These are phyloP conservation scores for Tuber calosporum DNA, from an alignment of 495 filamentous ascomycete genomes.

Conservation along the genomic window DNA sequence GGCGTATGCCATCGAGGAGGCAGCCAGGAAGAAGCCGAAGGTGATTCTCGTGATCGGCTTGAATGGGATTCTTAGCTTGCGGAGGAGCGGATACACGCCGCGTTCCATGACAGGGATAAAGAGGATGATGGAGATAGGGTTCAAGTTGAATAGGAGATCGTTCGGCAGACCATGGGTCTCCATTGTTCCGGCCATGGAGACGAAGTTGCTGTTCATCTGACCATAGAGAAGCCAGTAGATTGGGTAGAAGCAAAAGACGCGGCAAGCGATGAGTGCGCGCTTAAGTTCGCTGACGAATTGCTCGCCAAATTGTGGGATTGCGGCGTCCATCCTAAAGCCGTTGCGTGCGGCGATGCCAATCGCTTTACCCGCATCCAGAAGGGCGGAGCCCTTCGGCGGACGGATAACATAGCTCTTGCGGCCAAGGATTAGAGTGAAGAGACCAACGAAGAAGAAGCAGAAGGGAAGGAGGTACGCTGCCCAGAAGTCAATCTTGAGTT, in stretches of 20 bases:
- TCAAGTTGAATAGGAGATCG: constrained; percentile 46
- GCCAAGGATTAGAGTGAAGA: constrained; percentile 42
- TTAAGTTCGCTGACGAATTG: constrained; percentile 54
- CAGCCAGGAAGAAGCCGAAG: constrained; percentile 46
- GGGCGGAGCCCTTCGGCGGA: constrained; percentile 45
- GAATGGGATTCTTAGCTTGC: constrained; percentile 44
- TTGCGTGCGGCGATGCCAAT: constrained; percentile 50
- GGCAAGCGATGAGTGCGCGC: constrained; percentile 54
- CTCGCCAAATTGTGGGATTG: constrained; percentile 56
- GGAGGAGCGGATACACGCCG: constrained; percentile 47
- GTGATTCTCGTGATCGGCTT: constrained; percentile 51
- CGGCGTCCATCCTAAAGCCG: constrained; percentile 56
- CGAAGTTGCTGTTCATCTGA: constrained; percentile 49
- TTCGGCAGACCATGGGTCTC: constrained; percentile 48
- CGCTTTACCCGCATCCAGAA: constrained; percentile 47
- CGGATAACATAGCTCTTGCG: constrained; percentile 43
- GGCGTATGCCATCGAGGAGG: constrained; percentile 49
- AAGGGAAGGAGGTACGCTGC: constrained; percentile 48
- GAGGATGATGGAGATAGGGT: constrained; percentile 46
- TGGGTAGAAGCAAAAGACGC: constrained; percentile 57
- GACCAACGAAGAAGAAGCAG: constrained; percentile 49
- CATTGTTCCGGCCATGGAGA: constrained; percentile 54
- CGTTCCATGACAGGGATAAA: constrained; percentile 49
- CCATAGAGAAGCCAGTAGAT: constrained; percentile 61
- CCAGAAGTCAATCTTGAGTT: constrained; percentile 48